Conservation (phyloP, 371 early-diverging fungal genomes). For the Capillidium heterosporum region DNA sequence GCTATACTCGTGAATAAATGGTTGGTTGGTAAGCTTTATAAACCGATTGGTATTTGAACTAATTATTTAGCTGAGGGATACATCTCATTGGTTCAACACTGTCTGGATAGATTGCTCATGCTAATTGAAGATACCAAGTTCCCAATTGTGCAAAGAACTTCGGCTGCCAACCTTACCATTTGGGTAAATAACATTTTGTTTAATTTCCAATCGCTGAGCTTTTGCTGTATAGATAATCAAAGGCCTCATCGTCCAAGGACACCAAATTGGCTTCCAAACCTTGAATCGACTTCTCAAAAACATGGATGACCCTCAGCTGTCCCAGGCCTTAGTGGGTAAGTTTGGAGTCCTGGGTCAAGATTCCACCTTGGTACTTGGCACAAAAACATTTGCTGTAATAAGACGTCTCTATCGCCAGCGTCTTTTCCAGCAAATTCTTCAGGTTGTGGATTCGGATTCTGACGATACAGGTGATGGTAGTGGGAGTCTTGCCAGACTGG, state of each 20-base stretch:
- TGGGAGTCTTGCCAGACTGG: too few relatives aligned
- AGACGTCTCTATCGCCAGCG: conserved; percentile 11
- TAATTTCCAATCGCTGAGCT: background rate
- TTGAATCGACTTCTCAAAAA: background rate
- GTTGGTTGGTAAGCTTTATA: background rate
- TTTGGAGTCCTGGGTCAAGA: too few relatives aligned
- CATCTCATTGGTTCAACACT: background rate
- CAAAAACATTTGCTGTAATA: conserved; percentile 29
- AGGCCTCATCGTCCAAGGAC: background rate
- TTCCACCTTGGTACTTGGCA: too few relatives aligned
- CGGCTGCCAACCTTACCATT: background rate
- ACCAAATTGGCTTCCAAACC: background rate
- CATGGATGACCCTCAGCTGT: conserved; percentile 14
- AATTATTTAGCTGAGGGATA: background rate
- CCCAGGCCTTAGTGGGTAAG: too few relatives aligned
- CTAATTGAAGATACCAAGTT: too few relatives aligned
- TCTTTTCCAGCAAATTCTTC: too few relatives aligned
- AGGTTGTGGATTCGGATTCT: too few relatives aligned
- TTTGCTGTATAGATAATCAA: background rate
- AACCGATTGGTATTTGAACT: background rate
- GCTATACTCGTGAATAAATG: background rate
- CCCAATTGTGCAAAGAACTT: too few relatives aligned
- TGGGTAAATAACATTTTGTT: background rate
- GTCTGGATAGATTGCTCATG: too few relatives aligned
- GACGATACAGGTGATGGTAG: too few relatives aligned